These are phyloP conservation scores for Parastagonospora nodorum DNA, from an alignment of 2,329 filamentous ascomycete genomes.

Conservation along the genomic window DNA sequence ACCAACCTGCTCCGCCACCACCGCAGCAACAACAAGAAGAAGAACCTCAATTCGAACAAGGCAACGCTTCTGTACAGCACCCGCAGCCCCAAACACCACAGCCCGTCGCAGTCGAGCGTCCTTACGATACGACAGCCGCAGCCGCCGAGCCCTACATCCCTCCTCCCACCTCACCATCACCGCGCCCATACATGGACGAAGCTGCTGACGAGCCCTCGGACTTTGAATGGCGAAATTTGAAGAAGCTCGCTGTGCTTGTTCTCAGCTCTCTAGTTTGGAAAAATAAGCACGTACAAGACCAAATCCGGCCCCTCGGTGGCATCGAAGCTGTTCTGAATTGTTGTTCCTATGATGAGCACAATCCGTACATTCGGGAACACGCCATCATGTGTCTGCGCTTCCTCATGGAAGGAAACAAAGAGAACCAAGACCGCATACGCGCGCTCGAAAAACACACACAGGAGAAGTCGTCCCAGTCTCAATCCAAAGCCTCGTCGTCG, in stretches of 20 bases:
- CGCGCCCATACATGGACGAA: constrained; percentile 54
- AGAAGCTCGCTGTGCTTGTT: constrained; percentile 90
- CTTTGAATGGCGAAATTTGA: constrained; percentile 80
- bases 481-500: neutral
- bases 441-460: constrained; percentile 56
- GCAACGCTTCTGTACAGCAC: constrained; percentile 11
- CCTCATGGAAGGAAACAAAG: constrained; percentile 73
- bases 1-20: constrained; percentile 38
- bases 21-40: constrained; percentile 37
- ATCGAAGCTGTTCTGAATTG: constrained; percentile 88
- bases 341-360: constrained; percentile 89
- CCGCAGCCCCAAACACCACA: constrained; percentile 20
- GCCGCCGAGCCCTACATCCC: constrained; percentile 53
- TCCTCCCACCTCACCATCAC: constrained; percentile 35
- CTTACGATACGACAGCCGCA: constrained; percentile 61
- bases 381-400: constrained; percentile 59
- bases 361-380: constrained; percentile 89
- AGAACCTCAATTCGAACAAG: constrained; percentile 7
- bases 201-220: constrained; percentile 64
- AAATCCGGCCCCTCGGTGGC: constrained; percentile 83
- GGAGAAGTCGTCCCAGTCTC: constrained; percentile 11
- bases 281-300: constrained; percentile 80
- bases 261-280: constrained; percentile 89
- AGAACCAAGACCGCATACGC: constrained; percentile 73
- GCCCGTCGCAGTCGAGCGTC: constrained; percentile 64